Evolutionary conservation across 2,329 filamentous ascomycete species (phyloP), one percentile per base, ranked within the genome.

Genomic region (Chrysosporium keratinophilum): DNA sequence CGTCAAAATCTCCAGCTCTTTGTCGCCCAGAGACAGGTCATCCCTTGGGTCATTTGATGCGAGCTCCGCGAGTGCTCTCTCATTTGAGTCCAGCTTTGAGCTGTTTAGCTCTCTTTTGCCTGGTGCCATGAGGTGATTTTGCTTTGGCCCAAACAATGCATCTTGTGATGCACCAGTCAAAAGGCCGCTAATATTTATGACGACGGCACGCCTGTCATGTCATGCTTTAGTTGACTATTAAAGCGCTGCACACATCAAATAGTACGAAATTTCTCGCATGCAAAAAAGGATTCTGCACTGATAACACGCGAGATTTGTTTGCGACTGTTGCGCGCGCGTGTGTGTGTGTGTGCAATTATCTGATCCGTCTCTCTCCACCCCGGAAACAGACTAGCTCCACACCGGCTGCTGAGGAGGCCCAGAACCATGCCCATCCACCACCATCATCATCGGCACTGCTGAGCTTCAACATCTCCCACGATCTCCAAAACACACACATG

Each of bases 1-100:
- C 40, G 81, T 76, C 35, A 93, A 73, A 28, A 85, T 77, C 58
- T 76, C 76, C 61, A 77, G 72, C 69, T 94, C 88, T 56, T 79
- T 76, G 35, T 80, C 76, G 1, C 83, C 86, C 42, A 91, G 73
- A 6, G 77, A 73, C 37, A 82, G 74, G 55, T 69, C 68, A 67
- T 77, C 73, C 55, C 70, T 63, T 41, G 68, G 67, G 59, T 76
- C 70, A 59, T 71, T 65, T 45, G 74, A 31, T 1, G 58, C 67
- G 52, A 76, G 63, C 55, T 71, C 66, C 50, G 69, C 57, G 51
- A 73, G 63, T 40, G 63, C 63, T 44, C 62, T 58, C 62, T 72
- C 69, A 56, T 56, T 39, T 47, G 61, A 50, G 51, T 64, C 63
- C 56, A 69, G 62, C 58, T 67, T 63, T 63, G 66, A 59, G 55